phyloP scores from a whole-genome alignment of 2,329 filamentous ascomycete species.

The Colletotrichum sp. region DNA sequence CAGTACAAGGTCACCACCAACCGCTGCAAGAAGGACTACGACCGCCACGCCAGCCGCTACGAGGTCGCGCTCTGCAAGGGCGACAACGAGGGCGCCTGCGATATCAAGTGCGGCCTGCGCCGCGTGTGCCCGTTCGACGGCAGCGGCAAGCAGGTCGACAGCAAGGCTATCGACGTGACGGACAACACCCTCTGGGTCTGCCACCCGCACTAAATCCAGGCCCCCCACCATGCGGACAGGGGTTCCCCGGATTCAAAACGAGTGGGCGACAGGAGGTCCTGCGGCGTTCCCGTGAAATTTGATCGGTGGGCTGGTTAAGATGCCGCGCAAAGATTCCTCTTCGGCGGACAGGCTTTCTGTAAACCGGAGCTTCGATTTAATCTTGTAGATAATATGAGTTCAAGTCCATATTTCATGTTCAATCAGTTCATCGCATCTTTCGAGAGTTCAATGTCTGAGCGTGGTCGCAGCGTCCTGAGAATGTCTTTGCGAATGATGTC shows the following conservation, averaged over 20 bases:
- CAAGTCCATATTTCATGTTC: not conserved
- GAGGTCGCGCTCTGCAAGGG: conserved; percentile 10
- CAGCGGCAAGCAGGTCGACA: not conserved
- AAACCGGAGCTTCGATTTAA: not conserved
- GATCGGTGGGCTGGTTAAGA: not conserved
- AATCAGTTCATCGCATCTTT: not conserved
- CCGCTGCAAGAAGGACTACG: not conserved
- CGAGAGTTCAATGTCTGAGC: not conserved
- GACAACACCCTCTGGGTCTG: conserved; percentile 5
- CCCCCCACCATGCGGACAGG: not conserved
- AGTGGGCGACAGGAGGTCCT: not conserved
- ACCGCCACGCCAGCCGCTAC: conserved; percentile 9
- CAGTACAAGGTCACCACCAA: not conserved
- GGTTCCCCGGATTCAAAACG: not conserved
- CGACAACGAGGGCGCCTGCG: not conserved
- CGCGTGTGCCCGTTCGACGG: not conserved
- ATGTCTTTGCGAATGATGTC: not conserved
- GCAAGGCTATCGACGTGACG: not conserved
- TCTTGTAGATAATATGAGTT: not conserved
- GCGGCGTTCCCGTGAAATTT: not conserved
- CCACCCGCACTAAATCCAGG: not conserved
- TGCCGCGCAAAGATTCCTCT: not conserved
- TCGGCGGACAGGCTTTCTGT: not conserved
- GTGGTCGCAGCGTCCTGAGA: not conserved
- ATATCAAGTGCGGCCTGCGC: conserved; percentile 1